Evolutionary conservation across 1,284 basidiomycete genomes (phyloP), one percentile per base, ranked within the genome.

Genomic region (Neonothopanus nambi): DNA sequence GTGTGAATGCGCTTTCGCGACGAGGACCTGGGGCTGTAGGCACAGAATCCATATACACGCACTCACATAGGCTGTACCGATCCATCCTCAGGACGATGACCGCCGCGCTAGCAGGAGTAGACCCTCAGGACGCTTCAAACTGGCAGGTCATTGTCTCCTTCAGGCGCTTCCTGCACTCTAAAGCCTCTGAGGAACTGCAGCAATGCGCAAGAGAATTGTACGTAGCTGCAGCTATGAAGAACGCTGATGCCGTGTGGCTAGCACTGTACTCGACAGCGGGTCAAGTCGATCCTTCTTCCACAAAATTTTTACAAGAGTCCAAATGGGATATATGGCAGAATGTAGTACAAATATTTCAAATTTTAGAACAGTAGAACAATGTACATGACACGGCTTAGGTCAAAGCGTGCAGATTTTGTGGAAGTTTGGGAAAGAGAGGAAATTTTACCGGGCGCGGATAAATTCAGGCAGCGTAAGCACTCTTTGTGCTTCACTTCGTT

Each of bases 161-260:
- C 61, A 75, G 93, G 48, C 78, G 89, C 33, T 95, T 95, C 65
- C 68, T 96, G 55, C 81, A 85, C 54, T 63, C 61, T 5, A 68
- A 80, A 47, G 81, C 78, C 3, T 85, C 95, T 57, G 79, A 80
- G 49, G 91, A 93, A 62, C 71, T 96, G 20, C 90, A 92, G 62
- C 64, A 63, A 1, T 78, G 71, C 61, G 91, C 89, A 21, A 74
- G 79, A 57, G 73, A 77, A 35, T 67, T 96, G 50, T 96, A 91
- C 66, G 56, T 65, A 3, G 80, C 80, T 17, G 73, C 93, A 36
- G 76, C 71, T 21, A 67, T 63, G 57, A 75, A 81, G 15, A 91
- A 95, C 61, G 78, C 77, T 38, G 94, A 96, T 69, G 81, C 84
- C 1, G 84, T 95, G 4, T 96, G 93, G 93, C 66, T 95, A 36